Evolutionary conservation across 148 eudicot genomes (phyloP), one percentile per base, ranked within the genome.

Genomic region (Chenopodium quinoa): DNA sequence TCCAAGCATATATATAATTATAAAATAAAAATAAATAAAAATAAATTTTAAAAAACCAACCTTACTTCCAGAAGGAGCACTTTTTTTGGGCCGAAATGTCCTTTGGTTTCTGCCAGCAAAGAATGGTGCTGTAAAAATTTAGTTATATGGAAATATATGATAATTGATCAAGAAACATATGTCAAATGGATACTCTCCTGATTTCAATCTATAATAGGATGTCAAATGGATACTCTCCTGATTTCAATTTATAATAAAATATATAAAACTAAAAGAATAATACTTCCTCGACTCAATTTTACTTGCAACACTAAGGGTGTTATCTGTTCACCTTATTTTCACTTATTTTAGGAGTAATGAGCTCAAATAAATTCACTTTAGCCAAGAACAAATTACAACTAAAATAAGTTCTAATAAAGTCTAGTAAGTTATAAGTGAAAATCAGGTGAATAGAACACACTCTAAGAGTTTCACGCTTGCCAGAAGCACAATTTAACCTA

Each of bases 11-110:
- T 17, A 81, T 75, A 80, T 84, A 81, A 40, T 4, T 40, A 40
- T 4, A 40, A 40, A 40, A 40, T 4, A 6, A 37, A 34, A 34
- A 2, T 23, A 34, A 34, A 34, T 2, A 34, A 34, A 34, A 34
- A 34, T 4, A 40, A 40, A 40, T 4, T 73, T 44, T 31, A 34
- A 22, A 31, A 65, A 75, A 81, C 84, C 82, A 68, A 95, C 99
- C 99, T 95, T 95, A 84, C 94, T 95, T 82, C 97, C 97, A n/a
- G 99, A 90, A 46, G 99, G 97, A 60, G 97, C 99, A 82, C 92
- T 95, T 84, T 95, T 95, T 80, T 95, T 95, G 47, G 99, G 99
- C 56, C 99, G 92, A 78, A 95, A 95, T 63, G 97, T 95, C 82
- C 87, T 90, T 79, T 95, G 99, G 78, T 90, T 95, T 93, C 99